Conservation (phyloP, 352 stramenopile genomes). For the Thraustochytrium striatum region DNA sequence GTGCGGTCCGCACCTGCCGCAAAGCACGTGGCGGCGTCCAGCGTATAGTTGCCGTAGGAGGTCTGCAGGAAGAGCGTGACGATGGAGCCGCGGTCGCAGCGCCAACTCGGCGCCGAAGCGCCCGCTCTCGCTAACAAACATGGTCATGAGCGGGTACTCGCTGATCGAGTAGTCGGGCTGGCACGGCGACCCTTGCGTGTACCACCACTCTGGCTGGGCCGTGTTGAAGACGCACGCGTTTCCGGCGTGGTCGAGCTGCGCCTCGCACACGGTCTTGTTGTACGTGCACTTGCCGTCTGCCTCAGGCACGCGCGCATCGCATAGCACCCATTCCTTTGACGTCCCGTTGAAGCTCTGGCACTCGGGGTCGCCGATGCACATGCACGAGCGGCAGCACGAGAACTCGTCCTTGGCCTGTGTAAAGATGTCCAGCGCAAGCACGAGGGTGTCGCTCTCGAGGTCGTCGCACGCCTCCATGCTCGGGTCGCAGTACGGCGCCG, state of each 20-base stretch:
- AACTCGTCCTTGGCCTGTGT: not conserved
- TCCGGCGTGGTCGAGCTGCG: conserved; percentile 33
- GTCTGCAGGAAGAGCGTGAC: not conserved
- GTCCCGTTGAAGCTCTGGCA: conserved; percentile 26
- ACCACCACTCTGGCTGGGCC: no score
- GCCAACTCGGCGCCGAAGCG: not conserved
- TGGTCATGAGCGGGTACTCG: conserved; percentile 11
- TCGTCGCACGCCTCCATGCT: not conserved
- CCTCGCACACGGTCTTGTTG: conserved; percentile 22
- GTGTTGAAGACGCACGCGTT: conserved; percentile 33
- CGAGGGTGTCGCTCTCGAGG: not conserved
- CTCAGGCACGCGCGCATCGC: conserved; percentile 33
- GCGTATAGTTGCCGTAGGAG: not conserved
- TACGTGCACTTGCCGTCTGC: conserved; percentile 1
- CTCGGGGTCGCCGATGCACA: conserved; percentile 15
- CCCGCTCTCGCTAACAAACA: conserved; percentile 14
- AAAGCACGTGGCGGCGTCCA: conserved; percentile 25
- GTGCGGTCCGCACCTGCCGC: not conserved
- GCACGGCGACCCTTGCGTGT: conserved; percentile 30
- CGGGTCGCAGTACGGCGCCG: conserved; percentile 9
- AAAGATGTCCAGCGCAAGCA: not conserved
- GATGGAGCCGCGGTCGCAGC: conserved; percentile 17
- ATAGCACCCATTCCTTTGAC: conserved; percentile 32
- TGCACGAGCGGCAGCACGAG: conserved; percentile 19
- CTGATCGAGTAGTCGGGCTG: conserved; percentile 8